These are phyloP conservation scores for Neocallimastix lanati DNA, from an alignment of 192 early-diverging fungal species.

Conservation along the genomic window DNA sequence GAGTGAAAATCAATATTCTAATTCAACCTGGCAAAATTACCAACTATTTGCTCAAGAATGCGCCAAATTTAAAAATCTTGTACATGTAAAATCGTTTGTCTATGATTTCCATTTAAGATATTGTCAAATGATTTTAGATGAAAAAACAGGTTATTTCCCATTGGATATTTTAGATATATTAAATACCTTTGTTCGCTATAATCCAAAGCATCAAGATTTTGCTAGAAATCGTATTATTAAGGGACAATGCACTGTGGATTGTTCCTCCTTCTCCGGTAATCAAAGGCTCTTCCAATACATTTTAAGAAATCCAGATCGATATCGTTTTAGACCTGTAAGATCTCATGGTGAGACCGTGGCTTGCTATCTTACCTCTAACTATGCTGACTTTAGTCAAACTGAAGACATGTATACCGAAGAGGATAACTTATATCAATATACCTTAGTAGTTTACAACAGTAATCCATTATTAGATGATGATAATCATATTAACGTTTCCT, in stretches of 20 bases:
- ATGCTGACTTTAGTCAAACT: not conserved
- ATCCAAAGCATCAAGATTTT: not conserved
- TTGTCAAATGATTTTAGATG: not conserved
- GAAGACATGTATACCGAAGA: not conserved
- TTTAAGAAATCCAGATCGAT: not conserved
- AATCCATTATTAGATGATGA: not conserved
- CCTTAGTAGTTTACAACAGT: not conserved
- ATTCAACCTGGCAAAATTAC: not conserved
- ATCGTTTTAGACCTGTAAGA: not conserved
- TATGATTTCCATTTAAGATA: not conserved
- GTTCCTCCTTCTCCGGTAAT: not conserved
- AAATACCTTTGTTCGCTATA: not conserved
- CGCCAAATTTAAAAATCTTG: not conserved
- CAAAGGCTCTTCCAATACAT: not conserved
- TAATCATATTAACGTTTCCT: not conserved
- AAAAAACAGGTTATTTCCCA: not conserved
- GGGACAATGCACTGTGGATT: not conserved
- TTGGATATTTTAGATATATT: not conserved
- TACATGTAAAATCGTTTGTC: not conserved
- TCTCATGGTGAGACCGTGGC: not conserved
- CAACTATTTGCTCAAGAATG: not conserved
- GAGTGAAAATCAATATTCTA: not conserved
- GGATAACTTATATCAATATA: not conserved
- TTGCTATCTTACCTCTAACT: not conserved
- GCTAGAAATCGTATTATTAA: not conserved